A percentile compares a stretch with the other conserved stretches of the same genome.
phyloP scores from a whole-genome alignment of 495 filamentous ascomycete species.

The Penicillium silybi region DNA sequence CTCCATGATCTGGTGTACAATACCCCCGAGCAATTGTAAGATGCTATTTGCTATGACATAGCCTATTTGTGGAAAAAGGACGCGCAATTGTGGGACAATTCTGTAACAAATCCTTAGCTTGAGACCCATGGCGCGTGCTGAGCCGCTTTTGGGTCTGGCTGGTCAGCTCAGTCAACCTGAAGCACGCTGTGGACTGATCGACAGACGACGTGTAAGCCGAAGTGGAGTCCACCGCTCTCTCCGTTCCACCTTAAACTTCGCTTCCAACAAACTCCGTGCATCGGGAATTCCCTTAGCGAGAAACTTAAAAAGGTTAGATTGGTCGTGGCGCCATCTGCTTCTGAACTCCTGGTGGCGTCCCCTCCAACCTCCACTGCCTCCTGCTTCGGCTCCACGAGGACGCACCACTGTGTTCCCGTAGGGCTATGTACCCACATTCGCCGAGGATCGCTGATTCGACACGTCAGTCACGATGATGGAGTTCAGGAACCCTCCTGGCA shows the following conservation, averaged over 20 bases:
- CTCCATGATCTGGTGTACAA: conserved; percentile 3
- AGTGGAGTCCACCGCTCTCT: conserved; percentile 3
- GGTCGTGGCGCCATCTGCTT: conserved; percentile 4
- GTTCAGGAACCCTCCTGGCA: background rate
- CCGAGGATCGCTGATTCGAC: conserved; percentile 8
- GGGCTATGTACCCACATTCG: background rate
- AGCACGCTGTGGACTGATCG: conserved; percentile 10
- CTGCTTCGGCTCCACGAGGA: conserved; percentile 4
- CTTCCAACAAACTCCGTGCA: background rate
- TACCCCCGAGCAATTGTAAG: conserved; percentile 7
- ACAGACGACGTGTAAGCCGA: conserved; percentile 14
- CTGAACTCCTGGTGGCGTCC: background rate
- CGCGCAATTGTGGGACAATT: conserved; percentile 8
- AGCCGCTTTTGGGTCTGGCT: background rate
- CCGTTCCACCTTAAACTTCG: conserved; percentile 9
- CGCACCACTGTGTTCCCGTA: conserved; percentile 9
- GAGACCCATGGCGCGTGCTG: conserved; percentile 3
- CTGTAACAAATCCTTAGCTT: conserved; percentile 4
- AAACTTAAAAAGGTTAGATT: background rate
- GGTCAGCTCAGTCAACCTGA: conserved; percentile 6
- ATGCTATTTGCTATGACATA: conserved; percentile 5
- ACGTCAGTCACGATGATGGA: background rate
- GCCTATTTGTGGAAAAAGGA: background rate
- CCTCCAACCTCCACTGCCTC: background rate
- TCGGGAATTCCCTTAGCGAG: background rate